phyloP scores from a whole-genome alignment of 1,284 basidiomycete species.

The Blastosporella zonata region DNA sequence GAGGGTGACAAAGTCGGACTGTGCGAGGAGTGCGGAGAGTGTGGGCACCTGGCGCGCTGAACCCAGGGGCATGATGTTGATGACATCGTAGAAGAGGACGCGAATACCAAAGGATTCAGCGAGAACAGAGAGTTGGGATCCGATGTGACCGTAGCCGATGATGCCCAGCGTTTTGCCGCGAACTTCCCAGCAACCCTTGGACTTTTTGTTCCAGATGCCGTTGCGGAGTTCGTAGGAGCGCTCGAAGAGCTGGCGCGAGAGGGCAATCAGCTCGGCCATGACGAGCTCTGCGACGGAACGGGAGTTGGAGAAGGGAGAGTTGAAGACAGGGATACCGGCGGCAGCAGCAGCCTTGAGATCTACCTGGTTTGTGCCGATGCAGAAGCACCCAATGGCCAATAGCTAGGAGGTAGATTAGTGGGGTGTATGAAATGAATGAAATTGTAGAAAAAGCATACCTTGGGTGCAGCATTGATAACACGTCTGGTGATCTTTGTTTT shows the following conservation, averaged over 20 bases:
- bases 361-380: constrained; percentile 99
- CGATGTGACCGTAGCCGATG: constrained; percentile 98
- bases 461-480: constrained; percentile 83
- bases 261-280: constrained; percentile 89
- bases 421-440: not conserved
- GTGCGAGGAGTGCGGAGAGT: constrained; percentile 73
- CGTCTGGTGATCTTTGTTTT: constrained; percentile 95
- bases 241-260: constrained; percentile 94
- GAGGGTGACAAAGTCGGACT: constrained; percentile 92
- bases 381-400: constrained; percentile 97
- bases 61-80: constrained; percentile 98
- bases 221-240: constrained; percentile 84
- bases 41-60: constrained; percentile 87
- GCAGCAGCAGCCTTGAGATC: constrained; percentile 84
- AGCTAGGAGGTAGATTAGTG: constrained; percentile 52
- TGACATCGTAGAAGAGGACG: constrained; percentile 93
- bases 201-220: constrained; percentile 98
- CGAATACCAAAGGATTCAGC: constrained; percentile 96
- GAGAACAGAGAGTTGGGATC: constrained; percentile 94
- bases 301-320: constrained; percentile 99
- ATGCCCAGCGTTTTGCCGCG: constrained; percentile 98
- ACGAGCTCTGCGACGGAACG: constrained; percentile 99
- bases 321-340: constrained; percentile 97
- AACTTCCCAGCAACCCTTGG: constrained; percentile 97
- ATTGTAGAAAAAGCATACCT: constrained; percentile 44